These are phyloP conservation scores for Termitomyces sp. DNA, from an alignment of 768 basidiomycete species.

Conservation along the genomic window DNA sequence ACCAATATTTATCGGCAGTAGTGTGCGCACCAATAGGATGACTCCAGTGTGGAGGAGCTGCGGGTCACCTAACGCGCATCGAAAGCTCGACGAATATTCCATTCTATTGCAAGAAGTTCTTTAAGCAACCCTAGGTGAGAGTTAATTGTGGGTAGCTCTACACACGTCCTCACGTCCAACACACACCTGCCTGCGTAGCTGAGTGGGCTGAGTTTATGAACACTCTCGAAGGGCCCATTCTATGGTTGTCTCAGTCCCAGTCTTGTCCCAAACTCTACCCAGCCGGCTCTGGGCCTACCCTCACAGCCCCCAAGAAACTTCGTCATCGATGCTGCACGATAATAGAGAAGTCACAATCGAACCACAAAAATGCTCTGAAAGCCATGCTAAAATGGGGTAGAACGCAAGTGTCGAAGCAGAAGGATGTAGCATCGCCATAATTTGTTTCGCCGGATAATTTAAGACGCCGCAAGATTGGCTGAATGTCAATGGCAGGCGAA, in stretches of 20 bases:
- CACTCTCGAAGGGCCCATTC: conserved; percentile 1
- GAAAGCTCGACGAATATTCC: background rate
- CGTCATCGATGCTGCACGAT: background rate
- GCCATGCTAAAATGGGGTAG: background rate
- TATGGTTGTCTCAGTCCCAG: background rate
- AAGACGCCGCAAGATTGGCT: background rate
- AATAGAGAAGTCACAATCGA: background rate
- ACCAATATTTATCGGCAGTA: background rate
- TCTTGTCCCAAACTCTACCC: background rate
- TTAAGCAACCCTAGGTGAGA: background rate
- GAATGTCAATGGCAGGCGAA: background rate
- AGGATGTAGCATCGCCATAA: background rate
- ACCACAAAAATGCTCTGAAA: background rate
- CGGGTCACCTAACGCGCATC: background rate
- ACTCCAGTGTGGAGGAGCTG: background rate
- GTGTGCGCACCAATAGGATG: conserved; percentile 5
- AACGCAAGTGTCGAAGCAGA: background rate
- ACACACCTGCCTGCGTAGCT: conserved; percentile 3
- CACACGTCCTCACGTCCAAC: conserved; percentile 9
- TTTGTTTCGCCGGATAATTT: background rate
- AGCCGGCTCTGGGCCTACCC: background rate
- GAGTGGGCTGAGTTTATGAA: background rate
- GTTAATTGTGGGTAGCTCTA: background rate
- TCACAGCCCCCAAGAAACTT: background rate
- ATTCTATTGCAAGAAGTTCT: background rate